A percentile compares a stretch with the other conserved stretches of the same genome.
phyloP scores from a whole-genome alignment of 176 grass and related monocot genomes.

The Hsuehochloa calcarea region DNA sequence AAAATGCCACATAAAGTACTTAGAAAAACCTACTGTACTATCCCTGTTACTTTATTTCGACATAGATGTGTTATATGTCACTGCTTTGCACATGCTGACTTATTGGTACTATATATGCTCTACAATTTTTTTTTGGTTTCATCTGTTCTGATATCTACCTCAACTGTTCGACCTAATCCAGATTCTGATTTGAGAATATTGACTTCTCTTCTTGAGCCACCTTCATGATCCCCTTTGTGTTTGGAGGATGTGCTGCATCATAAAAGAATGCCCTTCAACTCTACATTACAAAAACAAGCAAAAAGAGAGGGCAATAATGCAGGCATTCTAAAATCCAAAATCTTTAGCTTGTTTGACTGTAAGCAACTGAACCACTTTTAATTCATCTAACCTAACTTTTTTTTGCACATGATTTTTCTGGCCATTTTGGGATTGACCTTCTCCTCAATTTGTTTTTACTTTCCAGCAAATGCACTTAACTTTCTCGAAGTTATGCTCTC shows the following conservation, averaged over 20 bases:
- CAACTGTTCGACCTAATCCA: neutral
- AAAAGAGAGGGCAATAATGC: neutral
- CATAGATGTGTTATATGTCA: neutral
- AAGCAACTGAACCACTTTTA: neutral
- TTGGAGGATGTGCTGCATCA: neutral
- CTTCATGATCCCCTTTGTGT: neutral
- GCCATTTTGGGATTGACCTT: neutral
- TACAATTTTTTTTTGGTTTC: neutral
- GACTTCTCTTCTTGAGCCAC: neutral
- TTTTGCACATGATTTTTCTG: neutral
- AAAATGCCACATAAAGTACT: neutral
- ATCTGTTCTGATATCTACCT: neutral
- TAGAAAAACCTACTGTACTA: neutral
- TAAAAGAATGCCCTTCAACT: neutral
- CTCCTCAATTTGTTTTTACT: neutral
- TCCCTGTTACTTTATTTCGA: no score
- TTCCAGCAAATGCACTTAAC: constrained; percentile 11
- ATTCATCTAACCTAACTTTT: neutral
- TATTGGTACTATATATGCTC: neutral
- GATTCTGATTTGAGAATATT: neutral
- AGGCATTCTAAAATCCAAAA: neutral
- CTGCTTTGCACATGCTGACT: neutral
- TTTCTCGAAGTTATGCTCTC: neutral
- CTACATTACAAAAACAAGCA: neutral
- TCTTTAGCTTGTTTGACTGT: neutral